These are phyloP conservation scores for Rhizopogon hawkerae DNA, from an alignment of 1,284 basidiomycete species.

Conservation along the genomic window DNA sequence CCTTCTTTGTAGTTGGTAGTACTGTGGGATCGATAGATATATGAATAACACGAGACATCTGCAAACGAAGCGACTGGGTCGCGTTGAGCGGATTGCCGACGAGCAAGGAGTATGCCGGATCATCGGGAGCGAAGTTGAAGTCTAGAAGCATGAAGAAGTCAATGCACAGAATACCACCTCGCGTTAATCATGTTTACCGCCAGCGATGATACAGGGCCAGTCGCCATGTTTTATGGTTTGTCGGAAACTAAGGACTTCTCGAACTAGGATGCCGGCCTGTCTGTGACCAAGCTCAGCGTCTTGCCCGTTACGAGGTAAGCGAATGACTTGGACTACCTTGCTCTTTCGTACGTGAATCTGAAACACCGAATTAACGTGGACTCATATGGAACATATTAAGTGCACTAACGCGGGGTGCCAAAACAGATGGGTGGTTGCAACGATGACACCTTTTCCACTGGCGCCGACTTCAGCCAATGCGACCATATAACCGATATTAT, in stretches of 20 bases:
- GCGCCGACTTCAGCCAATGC: conserved; percentile 42
- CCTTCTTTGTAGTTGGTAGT: conserved; percentile 22
- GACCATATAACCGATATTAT: conserved; percentile 74
- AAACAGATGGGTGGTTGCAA: conserved; percentile 85
- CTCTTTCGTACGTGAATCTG: conserved; percentile 83
- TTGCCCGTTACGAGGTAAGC: background rate
- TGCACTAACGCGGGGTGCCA: conserved; percentile 80
- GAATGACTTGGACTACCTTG: conserved; percentile 39
- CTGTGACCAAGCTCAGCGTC: conserved; percentile 29
- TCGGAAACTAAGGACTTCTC: conserved; percentile 57
- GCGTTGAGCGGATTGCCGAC: conserved; percentile 49
- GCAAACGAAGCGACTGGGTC: conserved; percentile 47
- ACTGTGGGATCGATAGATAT: conserved; percentile 62
- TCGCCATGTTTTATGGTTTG: conserved; percentile 34
- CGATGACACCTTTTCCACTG: conserved; percentile 46
- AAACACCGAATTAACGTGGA: conserved; percentile 5
- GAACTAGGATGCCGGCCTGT: conserved; percentile 62
- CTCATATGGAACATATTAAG: conserved; percentile 1
- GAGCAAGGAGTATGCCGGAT: conserved; percentile 80
- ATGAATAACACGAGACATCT: conserved; percentile 75
- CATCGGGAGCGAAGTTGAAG: conserved; percentile 87
- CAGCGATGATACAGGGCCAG: conserved; percentile 80
- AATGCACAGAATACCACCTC: background rate
- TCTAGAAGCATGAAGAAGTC: conserved; percentile 41
- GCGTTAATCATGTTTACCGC: conserved; percentile 45